Conservation (phyloP, 164 flowering plant species). For the Echeveria elegans region DNA sequence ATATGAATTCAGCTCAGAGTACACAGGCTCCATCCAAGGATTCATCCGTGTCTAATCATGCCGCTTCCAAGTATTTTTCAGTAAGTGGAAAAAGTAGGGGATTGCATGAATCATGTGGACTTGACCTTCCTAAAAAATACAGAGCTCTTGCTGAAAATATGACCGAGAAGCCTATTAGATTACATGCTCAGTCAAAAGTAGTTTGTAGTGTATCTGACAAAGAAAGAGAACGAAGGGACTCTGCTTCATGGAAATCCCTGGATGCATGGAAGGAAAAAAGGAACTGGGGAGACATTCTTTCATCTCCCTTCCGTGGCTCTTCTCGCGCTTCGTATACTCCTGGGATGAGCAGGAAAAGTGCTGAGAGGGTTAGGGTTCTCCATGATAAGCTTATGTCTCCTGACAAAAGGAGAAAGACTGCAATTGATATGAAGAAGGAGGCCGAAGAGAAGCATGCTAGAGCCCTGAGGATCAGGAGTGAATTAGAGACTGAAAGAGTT, state of each 20-base stretch:
- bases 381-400: conserved; percentile 94
- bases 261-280: conserved; percentile 97
- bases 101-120: conserved; percentile 38
- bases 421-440: conserved; percentile 73
- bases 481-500: conserved; percentile 79
- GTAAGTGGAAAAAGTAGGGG: conserved; percentile 32
- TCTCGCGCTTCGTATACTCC: conserved; percentile 81
- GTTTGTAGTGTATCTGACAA: conserved; percentile 33
- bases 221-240: conserved; percentile 60
- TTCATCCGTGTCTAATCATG: conserved; percentile 21
- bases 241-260: conserved; percentile 51
- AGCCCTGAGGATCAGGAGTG: conserved; percentile 76
- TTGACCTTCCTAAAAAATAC: conserved; percentile 37
- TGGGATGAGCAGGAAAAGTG: conserved; percentile 67
- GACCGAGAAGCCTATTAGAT: conserved; percentile 34
- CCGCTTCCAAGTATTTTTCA: conserved; percentile 21
- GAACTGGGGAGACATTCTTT: conserved; percentile 88
- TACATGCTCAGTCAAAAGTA: conserved; percentile 32
- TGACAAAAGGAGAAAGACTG: conserved; percentile 82
- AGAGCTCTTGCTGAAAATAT: conserved; percentile 24
- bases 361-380: conserved; percentile 67
- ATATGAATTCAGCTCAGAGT: conserved; percentile 19
- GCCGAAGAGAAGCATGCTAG: conserved; percentile 96
- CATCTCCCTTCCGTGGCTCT: conserved; percentile 57
- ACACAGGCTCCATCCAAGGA: conserved; percentile 15